A percentile compares a stretch with the other conserved stretches of the same genome.
Conservation (phyloP, 139 green algal species). For the Diplosphaera chodatii region DNA sequence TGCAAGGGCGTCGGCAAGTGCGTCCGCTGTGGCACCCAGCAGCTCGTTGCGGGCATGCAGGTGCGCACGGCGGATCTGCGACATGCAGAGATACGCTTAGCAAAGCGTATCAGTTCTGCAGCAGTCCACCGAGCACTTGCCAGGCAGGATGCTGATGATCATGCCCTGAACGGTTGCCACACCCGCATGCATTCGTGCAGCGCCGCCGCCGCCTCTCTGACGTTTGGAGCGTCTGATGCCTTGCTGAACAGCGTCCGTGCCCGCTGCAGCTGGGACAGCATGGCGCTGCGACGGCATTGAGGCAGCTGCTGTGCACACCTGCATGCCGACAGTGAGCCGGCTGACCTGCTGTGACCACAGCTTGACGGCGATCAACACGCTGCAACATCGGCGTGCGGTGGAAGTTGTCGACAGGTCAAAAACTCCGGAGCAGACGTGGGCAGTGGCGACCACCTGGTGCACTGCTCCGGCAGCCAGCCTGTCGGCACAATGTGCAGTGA, state of each 20-base stretch:
- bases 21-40: constrained; percentile 15
- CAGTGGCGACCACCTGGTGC: background rate
- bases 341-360: no score
- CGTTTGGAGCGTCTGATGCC: background rate
- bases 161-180: background rate
- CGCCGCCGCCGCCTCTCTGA: background rate
- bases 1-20: constrained; percentile 3
- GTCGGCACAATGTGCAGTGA: constrained; percentile 4
- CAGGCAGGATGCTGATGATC: background rate
- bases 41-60: constrained; percentile 19
- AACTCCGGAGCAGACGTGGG: no score
- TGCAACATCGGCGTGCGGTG: no score
- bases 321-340: no score
- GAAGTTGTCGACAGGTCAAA: no score
- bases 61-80: background rate
- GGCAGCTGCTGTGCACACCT: background rate
- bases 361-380: no score
- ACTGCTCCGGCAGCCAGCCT: constrained; percentile 5
- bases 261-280: background rate
- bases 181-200: background rate
- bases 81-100: no score
- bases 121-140: background rate
- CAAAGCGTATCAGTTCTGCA: no score
- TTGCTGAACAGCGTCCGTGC: no score
- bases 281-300: background rate